Evolutionary conservation across 2,329 filamentous ascomycete species (phyloP).

Genomic region (Ambrosiella cleistominuta): DNA sequence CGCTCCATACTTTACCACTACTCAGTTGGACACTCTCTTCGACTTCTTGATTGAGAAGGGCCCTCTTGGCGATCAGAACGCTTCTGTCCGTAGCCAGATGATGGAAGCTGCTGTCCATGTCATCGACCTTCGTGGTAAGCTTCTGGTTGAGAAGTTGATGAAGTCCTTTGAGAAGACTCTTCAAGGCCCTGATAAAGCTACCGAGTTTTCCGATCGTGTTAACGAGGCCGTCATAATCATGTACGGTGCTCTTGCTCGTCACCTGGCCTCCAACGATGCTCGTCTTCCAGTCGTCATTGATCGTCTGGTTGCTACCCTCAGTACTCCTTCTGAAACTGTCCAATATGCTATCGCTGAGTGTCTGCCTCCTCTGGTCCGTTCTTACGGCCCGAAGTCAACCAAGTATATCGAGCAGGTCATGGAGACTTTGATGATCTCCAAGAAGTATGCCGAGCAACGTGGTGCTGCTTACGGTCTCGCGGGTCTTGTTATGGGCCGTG

Average conservation of each 20-base stretch:
- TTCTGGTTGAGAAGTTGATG: conserved; percentile 79
- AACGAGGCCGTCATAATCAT: conserved; percentile 97
- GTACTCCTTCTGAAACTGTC: conserved; percentile 88
- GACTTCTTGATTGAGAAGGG: conserved; percentile 72
- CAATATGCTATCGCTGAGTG: conserved; percentile 94
- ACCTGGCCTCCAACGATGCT: conserved; percentile 67
- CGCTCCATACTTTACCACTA: conserved; percentile 47
- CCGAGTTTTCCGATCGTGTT: conserved; percentile 67
- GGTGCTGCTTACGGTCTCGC: conserved; percentile 90
- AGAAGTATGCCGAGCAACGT: conserved; percentile 81
- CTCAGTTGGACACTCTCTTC: conserved; percentile 60
- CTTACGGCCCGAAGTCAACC: conserved; percentile 54
- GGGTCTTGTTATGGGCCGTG: conserved; percentile 75
- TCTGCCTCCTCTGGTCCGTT: conserved; percentile 72
- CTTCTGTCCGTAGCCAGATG: conserved; percentile 71
- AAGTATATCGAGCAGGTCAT: conserved; percentile 68
- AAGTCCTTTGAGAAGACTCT: conserved; percentile 74
- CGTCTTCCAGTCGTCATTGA: conserved; percentile 81
- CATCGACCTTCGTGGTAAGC: conserved; percentile 64
- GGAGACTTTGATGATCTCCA: conserved; percentile 66
- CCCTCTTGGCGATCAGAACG: conserved; percentile 68
- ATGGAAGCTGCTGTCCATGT: conserved; percentile 71
- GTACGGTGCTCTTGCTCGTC: conserved; percentile 82
- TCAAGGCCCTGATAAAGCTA: conserved; percentile 69
- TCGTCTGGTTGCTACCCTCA: conserved; percentile 68